Evolutionary conservation across 1,284 basidiomycete species (phyloP).

Genomic region (Serendipita sp.): DNA sequence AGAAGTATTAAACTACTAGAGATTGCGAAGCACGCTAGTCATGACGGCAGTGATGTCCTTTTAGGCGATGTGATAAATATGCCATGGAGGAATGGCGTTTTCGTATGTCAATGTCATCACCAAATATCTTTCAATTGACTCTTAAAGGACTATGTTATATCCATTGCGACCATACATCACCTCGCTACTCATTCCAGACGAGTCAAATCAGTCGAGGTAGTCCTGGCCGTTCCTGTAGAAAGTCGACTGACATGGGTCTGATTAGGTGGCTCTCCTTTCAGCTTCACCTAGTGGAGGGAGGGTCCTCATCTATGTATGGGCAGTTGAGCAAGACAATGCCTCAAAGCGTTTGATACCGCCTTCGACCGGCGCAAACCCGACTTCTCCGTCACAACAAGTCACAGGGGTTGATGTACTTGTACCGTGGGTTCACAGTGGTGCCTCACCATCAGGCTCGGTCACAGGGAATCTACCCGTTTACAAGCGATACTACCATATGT

Average conservation of each 20-base stretch:
- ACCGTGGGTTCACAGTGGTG: conserved; percentile 42
- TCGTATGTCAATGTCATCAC: conserved; percentile 39
- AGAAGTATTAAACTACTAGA: conserved; percentile 63
- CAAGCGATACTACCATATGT: conserved; percentile 91
- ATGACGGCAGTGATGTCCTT: conserved; percentile 51
- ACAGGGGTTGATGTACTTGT: conserved; percentile 53
- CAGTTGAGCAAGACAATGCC: conserved; percentile 77
- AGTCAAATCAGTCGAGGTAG: conserved; percentile 55
- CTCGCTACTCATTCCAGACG: conserved; percentile 66
- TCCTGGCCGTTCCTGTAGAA: conserved; percentile 13
- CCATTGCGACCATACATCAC: conserved; percentile 91
- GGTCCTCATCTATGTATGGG: conserved; percentile 96
- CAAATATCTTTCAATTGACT: not conserved
- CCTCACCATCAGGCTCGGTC: not conserved
- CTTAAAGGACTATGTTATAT: conserved; percentile 79
- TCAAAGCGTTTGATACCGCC: conserved; percentile 57
- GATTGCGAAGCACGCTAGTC: conserved; percentile 52
- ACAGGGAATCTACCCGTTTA: conserved; percentile 31
- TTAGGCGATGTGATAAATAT: conserved; percentile 55
- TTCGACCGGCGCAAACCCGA: conserved; percentile 8
- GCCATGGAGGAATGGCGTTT: conserved; percentile 59
- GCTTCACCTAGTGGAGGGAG: conserved; percentile 56
- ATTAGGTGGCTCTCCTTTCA: conserved; percentile 48
- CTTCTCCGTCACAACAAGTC: not conserved
- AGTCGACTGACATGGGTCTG: not conserved